Base-by-base conservation (phyloP, 2,329 filamentous ascomycete genomes). In the Blastomyces emzantsi region DNA sequence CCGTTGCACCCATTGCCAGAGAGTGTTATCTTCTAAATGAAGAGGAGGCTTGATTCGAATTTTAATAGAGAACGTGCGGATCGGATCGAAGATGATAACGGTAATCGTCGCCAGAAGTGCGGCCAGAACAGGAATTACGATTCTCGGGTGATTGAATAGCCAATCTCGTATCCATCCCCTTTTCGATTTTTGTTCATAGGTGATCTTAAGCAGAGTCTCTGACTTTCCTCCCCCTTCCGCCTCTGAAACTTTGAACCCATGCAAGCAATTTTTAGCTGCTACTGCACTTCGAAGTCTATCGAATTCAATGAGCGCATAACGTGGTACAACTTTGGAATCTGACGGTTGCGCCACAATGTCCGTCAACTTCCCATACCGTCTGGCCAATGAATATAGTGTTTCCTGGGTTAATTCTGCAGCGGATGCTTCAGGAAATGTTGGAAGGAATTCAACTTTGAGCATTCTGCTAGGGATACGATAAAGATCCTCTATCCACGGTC, bases 401-500 rank as follows among this genome's bases (percentile, higher is more conserved):
- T 99, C 94, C 70, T 96, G 91, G 0, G 89, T 90, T 22, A 97
- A 77, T 69, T 96, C 92, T 7, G 87, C 85, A 0, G 87, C 87
- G 63, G 87, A 81, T 1, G 80, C 82, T n/a, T 90, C 91, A 0
- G 90, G 83, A 33, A 83, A 82, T 0, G 85, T 83, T 3, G 92
- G 85, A 8, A 93, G 82, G 67, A 97, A 97, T 72, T 97, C 93
- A 28, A 97, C 86, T 69, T 86, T 89, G 47, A 99, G 71, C 36
- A 90, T 83, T 51, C 81, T 81, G 64, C 87, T 90, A 0, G 94
- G 94, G 60, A 92, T 87, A 7, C 92, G 85, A 69, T 91, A 89
- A 36, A 99, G 79, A 73, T 99, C 94, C 72, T 97, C 94, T 2
- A 97, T 83, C 94, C 94, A 99, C 0, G 94, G 94, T 28, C 87